A percentile compares a stretch with the other conserved stretches of the same genome.
Conservation (phyloP, 768 basidiomycete genomes). For the Mycena olivaceomarginata region DNA sequence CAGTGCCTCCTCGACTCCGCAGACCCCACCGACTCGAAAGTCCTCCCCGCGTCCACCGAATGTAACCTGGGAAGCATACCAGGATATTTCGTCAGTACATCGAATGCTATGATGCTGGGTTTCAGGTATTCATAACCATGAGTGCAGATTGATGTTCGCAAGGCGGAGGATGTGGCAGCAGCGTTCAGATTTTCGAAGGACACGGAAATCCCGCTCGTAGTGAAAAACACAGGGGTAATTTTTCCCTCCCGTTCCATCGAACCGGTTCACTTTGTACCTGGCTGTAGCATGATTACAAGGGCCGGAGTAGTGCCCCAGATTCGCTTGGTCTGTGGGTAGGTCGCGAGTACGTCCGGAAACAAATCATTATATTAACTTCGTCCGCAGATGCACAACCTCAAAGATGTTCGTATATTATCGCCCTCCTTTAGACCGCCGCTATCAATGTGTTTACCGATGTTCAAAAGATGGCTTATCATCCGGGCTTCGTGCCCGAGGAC, state of each 20-base stretch:
- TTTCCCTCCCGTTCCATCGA: not conserved
- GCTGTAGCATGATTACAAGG: constrained; percentile 69
- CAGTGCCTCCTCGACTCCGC: constrained; percentile 68
- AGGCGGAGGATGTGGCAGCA: constrained; percentile 61
- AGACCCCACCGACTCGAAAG: constrained; percentile 53
- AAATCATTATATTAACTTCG: not conserved
- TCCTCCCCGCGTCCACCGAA: constrained; percentile 45
- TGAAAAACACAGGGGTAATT: constrained; percentile 72
- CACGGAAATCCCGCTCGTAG: constrained; percentile 61
- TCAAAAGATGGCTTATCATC: constrained; percentile 8
- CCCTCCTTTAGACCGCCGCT: not conserved
- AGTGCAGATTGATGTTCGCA: constrained; percentile 62
- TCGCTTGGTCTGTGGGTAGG: constrained; percentile 70
- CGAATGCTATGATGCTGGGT: not conserved
- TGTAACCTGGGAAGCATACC: constrained; percentile 62
- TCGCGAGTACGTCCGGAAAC: not conserved
- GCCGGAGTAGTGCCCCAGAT: constrained; percentile 66
- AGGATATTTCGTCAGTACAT: constrained; percentile 58
- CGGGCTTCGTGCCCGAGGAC: constrained; percentile 16
- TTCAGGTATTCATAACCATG: no score
- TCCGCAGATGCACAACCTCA: constrained; percentile 62
- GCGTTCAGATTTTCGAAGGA: constrained; percentile 65
- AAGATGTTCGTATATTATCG: constrained; percentile 51
- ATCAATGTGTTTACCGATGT: not conserved
- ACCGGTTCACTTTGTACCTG: not conserved